These are phyloP conservation scores for Monosporozyma unispora DNA, from an alignment of 805 yeast genomes.

Conservation along the genomic window DNA sequence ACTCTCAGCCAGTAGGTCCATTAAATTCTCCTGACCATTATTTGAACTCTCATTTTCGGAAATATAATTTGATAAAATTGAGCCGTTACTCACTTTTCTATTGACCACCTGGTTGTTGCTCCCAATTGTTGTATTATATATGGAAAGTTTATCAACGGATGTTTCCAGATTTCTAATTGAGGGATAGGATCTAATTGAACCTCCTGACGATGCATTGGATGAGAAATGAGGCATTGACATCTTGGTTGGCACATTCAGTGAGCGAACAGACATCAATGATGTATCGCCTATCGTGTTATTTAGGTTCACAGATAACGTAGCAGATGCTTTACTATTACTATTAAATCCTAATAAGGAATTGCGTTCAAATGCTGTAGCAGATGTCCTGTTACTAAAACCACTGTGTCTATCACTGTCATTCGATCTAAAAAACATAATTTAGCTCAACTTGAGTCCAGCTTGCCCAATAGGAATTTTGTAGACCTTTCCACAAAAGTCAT, in stretches of 20 bases:
- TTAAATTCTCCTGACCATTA: neutral
- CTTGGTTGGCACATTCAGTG: neutral
- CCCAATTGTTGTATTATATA: neutral
- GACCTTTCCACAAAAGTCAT: neutral
- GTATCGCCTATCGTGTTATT: slow-evolving; percentile 6
- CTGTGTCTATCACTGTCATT: neutral
- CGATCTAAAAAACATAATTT: neutral
- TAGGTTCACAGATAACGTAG: slow-evolving; percentile 7
- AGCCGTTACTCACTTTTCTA: neutral
- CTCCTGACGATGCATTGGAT: neutral
- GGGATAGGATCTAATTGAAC: slow-evolving; percentile 4
- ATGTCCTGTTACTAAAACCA: neutral
- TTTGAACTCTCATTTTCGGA: neutral
- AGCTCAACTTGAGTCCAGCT: neutral
- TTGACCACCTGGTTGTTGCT: neutral
- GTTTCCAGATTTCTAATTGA: slow-evolving; percentile 1
- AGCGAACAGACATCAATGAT: neutral
- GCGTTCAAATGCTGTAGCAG: neutral
- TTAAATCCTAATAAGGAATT: neutral
- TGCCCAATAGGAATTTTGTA: neutral
- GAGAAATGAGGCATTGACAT: neutral
- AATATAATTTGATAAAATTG: neutral
- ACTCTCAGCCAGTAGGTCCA: slow-evolving; percentile 13
- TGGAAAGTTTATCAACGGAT: neutral
- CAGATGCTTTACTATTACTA: slow-evolving; percentile 1